Percentiles rank a stretch among this genome's conserved stretches.
phyloP scores from a whole-genome alignment of 2,329 filamentous ascomycete species.

The Penicillium vulpinum region DNA sequence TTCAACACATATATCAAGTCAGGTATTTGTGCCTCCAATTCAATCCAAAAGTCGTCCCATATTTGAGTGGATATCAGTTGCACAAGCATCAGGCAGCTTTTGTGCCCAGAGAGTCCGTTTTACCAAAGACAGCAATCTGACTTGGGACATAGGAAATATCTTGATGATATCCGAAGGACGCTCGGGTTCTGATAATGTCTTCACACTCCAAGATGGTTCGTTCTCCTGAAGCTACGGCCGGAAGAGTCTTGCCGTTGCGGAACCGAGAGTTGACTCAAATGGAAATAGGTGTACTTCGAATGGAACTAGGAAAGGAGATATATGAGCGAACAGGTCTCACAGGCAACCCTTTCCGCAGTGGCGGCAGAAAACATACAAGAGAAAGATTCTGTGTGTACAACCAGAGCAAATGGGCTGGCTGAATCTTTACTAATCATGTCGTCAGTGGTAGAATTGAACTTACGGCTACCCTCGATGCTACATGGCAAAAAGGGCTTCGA shows the following conservation, averaged over 20 bases:
- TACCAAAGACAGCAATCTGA: neutral
- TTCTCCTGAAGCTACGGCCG: neutral
- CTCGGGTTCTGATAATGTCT: conserved; percentile 68
- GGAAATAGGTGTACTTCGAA: conserved; percentile 62
- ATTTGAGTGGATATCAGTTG: neutral
- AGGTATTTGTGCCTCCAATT: conserved; percentile 50
- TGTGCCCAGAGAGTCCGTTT: neutral
- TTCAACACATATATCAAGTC: conserved; percentile 83
- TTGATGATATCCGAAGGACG: conserved; percentile 81
- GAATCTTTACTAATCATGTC: conserved; percentile 13
- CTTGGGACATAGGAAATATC: conserved; percentile 61
- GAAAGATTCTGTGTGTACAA: conserved; percentile 68
- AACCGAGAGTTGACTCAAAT: neutral
- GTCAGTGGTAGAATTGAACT: conserved; percentile 72
- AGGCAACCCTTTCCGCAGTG: conserved; percentile 64
- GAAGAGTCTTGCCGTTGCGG: neutral
- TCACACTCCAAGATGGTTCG: conserved; percentile 68
- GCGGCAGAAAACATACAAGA: conserved; percentile 64
- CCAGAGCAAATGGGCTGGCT: neutral
- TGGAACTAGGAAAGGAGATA: conserved; percentile 76
- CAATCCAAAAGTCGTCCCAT: neutral
- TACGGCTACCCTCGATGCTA: conserved; percentile 73
- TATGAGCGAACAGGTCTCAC: conserved; percentile 82
- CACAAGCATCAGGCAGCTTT: neutral
- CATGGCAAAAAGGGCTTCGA: conserved; percentile 83